Percentiles rank a stretch among this genome's conserved stretches.
Evolutionary conservation across 176 grass and related monocot genomes (phyloP).

Genomic region (Miscanthus lutarioriparius): DNA sequence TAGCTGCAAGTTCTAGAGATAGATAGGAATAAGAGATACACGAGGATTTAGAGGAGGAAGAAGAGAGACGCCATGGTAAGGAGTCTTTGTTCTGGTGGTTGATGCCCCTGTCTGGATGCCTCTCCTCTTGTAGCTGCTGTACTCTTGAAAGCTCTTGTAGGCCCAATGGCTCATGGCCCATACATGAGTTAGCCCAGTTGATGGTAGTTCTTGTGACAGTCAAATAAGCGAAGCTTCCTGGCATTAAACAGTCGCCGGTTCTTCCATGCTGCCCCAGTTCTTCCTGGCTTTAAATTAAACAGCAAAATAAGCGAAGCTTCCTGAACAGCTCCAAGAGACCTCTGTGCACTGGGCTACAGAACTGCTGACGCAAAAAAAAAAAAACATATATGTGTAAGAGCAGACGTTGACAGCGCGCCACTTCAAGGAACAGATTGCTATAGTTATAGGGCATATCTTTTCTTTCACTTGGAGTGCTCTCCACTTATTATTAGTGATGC

Average conservation of each 20-base stretch:
- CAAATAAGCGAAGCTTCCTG: neutral
- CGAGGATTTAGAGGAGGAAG: neutral
- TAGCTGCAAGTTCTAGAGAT: neutral
- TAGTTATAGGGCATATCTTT: conserved; percentile 1
- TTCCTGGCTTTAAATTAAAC: neutral
- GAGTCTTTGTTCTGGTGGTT: neutral
- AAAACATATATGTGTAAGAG: neutral
- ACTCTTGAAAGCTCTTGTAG: no score
- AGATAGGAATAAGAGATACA: neutral
- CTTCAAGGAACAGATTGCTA: neutral
- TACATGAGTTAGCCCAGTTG: neutral
- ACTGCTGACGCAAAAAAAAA: neutral
- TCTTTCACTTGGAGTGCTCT: neutral
- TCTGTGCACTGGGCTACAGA: neutral
- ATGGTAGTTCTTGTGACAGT: neutral
- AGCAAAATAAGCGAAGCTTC: neutral
- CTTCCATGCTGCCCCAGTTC: neutral
- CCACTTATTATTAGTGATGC: neutral
- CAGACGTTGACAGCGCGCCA: neutral
- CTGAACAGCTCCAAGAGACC: neutral
- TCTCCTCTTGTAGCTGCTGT: neutral
- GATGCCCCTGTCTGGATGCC: neutral
- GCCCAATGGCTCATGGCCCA: neutral
- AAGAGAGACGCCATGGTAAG: neutral
- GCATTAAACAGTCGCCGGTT: neutral